phyloP scores from a whole-genome alignment of 192 early-diverging fungal genomes.

The Coemansia sp. region DNA sequence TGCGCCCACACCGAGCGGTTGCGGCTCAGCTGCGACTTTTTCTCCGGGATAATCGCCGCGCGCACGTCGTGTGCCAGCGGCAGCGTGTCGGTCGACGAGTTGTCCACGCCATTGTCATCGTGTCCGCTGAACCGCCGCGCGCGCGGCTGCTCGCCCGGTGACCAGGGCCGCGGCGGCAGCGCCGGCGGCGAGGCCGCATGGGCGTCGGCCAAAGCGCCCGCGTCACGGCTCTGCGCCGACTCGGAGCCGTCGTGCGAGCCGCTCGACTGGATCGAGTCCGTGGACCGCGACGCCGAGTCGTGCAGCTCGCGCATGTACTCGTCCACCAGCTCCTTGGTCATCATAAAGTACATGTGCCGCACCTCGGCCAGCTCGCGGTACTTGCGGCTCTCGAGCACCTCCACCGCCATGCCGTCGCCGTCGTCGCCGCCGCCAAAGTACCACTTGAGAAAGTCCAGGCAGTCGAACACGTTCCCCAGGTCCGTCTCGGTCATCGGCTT shows the following conservation, averaged over 20 bases:
- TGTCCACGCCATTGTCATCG: slow-evolving; percentile 2
- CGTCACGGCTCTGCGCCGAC: too few species aligned
- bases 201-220: too few species aligned
- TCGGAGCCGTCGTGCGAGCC: not conserved
- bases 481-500: slow-evolving; percentile 65
- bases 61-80: slow-evolving; percentile 23
- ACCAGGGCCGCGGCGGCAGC: slow-evolving; percentile 5
- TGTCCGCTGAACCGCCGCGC: slow-evolving; percentile 10
- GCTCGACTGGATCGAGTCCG: not conserved
- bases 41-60: slow-evolving; percentile 24
- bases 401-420: slow-evolving; percentile 59
- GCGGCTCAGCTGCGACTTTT: slow-evolving; percentile 24
- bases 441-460: slow-evolving; percentile 68
- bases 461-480: slow-evolving; percentile 64
- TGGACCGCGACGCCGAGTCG: slow-evolving; percentile 12
- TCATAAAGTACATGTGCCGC: slow-evolving; percentile 62
- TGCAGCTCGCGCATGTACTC: slow-evolving; percentile 55
- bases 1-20: slow-evolving; percentile 53
- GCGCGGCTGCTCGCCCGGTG: not conserved
- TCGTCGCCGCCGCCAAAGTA: slow-evolving; percentile 70
- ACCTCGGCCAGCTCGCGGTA: slow-evolving; percentile 65
- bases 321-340: slow-evolving; percentile 60
- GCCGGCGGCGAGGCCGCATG: not conserved
- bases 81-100: slow-evolving; percentile 37
- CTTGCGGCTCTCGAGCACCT: slow-evolving; percentile 60